Conservation (phyloP, 768 basidiomycete genomes). For the Lactarius quietus region DNA sequence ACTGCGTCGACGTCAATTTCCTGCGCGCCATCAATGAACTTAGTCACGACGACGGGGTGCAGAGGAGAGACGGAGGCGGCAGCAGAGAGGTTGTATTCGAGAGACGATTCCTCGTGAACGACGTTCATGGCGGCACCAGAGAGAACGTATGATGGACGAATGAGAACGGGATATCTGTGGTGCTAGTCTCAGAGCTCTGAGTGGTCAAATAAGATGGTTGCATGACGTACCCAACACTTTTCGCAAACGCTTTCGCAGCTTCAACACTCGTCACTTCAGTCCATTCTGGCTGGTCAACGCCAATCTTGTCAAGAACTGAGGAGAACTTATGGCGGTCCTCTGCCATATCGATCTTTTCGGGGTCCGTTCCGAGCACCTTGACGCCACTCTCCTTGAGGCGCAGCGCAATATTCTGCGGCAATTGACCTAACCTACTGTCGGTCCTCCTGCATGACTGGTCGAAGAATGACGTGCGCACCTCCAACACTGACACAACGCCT, state of each 20-base stretch:
- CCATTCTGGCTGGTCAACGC: constrained; percentile 98
- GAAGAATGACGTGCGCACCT: constrained; percentile 48
- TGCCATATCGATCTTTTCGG: constrained; percentile 90
- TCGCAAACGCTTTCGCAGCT: constrained; percentile 88
- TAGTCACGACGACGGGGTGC: constrained; percentile 97
- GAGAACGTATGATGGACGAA: constrained; percentile 96
- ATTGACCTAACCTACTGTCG: constrained; percentile 58
- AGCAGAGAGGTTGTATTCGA: constrained; percentile 94
- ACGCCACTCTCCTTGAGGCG: constrained; percentile 88
- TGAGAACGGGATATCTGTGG: constrained; percentile 87
- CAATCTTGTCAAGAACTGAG: constrained; percentile 88
- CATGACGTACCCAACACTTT: constrained; percentile 66
- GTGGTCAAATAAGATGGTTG: background rate
- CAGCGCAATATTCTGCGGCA: constrained; percentile 98
- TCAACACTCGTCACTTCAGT: constrained; percentile 83
- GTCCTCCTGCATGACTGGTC: background rate
- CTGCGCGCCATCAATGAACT: constrained; percentile 97
- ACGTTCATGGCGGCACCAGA: constrained; percentile 99
- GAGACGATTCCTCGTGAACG: constrained; percentile 82
- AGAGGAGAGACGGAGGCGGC: constrained; percentile 95
- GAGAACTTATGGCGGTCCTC: constrained; percentile 99
- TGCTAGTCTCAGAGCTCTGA: constrained; percentile 14
- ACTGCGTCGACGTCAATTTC: constrained; percentile 99
- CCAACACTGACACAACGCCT: constrained; percentile 95
- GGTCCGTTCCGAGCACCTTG: constrained; percentile 94